Base-by-base conservation (phyloP, 129 eudicot genomes). In the Cynara cardunculus region DNA sequence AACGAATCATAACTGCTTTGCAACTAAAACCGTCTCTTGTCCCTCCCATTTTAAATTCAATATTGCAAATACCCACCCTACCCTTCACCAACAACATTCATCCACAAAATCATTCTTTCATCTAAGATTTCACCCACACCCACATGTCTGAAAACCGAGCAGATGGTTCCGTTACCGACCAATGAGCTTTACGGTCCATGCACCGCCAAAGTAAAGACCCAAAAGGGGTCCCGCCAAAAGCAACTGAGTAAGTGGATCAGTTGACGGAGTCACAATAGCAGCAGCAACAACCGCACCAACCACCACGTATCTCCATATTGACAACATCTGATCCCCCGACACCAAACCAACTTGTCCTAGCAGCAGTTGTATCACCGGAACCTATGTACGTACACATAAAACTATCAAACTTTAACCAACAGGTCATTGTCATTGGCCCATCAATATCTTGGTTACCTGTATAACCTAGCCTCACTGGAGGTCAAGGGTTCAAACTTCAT, bases 281-380 rank as follows among this genome's bases (percentile, higher is more conserved):
- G 99, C 97, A 30, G 96, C 99, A 75, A 94, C 77, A 14, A 94
- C 99, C 1, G 97, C 90, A 13, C 99, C 99, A 22, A 94, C 99
- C 44, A 94, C 99, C 28, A 94, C 97, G 19, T 94, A 94, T 92
- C 99, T 89, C 99, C 99, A 94, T 25, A 94, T 90, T 2, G 99
- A 94, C 69, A 94, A 78, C 99, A 94, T 94, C 85, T 94, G 99
- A 65, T 92, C 96, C 7, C 97, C 93, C 0, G 97, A 87, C 14
- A 94, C 97, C 71, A 94, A 74, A 22, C 99, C 99, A 68, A 81
- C 82, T 92, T 94, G 97, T 27, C 99, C 99, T 27, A 94, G 78
- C 9, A 94, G 87, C n/a, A 94, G 86, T 61, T 94, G 99, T 77
- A 94, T 84, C 7, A 94, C 96, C 4, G 99, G 99, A 78, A 94